Evolutionary conservation across 345 rosid genomes (phyloP).

Genomic region (Pseudoturritis turrita): DNA sequence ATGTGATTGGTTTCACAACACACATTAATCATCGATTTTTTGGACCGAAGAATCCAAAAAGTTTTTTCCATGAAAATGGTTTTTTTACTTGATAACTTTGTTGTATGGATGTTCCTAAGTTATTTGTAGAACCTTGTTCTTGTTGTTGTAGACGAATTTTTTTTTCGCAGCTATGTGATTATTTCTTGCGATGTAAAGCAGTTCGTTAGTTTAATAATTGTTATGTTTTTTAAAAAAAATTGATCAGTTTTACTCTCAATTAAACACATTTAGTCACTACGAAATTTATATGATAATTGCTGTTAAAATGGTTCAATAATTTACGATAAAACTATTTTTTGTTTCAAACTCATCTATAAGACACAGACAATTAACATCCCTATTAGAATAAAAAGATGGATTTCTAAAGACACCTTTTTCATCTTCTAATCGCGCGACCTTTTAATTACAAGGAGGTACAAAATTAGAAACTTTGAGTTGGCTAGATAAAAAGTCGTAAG

Average conservation of each 20-base stretch:
- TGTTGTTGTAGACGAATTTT: neutral
- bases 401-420: too few species aligned
- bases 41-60: neutral
- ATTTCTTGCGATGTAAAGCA: conserved; percentile 9
- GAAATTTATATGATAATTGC: neutral
- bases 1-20: conserved; percentile 25
- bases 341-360: too few species aligned
- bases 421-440: too few species aligned
- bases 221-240: neutral
- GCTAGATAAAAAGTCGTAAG: too few species aligned
- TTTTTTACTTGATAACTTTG: neutral
- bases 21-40: neutral
- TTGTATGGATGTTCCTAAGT: neutral
- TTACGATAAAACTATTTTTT: too few species aligned
- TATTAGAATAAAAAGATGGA: too few species aligned
- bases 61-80: conserved; percentile 8
- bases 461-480: too few species aligned
- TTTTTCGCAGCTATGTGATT: conserved; percentile 11
- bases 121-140: neutral
- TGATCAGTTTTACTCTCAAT: neutral
- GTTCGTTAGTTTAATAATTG: neutral
- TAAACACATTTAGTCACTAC: neutral
- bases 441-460: too few species aligned
- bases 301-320: neutral
- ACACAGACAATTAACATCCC: too few species aligned